These are phyloP conservation scores for Botrytis hyacinthi DNA, from an alignment of 2,329 filamentous ascomycete genomes.

Conservation along the genomic window DNA sequence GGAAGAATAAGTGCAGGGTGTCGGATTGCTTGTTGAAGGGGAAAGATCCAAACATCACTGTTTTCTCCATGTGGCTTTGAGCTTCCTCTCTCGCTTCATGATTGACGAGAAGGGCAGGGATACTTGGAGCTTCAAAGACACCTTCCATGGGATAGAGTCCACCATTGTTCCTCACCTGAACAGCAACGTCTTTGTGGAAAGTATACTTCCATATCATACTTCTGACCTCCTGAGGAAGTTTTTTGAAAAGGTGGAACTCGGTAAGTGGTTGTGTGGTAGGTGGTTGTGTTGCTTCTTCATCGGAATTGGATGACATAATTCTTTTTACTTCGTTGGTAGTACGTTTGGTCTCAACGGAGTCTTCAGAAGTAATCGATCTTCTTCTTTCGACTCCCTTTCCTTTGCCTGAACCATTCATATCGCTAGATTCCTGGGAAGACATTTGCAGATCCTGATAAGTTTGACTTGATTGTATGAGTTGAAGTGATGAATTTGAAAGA, in stretches of 20 bases:
- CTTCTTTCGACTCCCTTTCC: background rate
- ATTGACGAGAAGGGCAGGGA: background rate
- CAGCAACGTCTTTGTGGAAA: background rate
- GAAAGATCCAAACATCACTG: background rate
- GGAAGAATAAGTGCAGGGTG: background rate
- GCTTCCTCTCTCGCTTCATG: background rate
- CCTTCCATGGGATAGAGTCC: background rate
- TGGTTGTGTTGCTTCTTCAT: background rate
- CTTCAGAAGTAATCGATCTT: background rate
- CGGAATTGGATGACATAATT: fast-evolving
- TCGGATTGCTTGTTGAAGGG: background rate
- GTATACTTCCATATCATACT: background rate
- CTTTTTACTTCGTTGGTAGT: background rate
- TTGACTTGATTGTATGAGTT: background rate
- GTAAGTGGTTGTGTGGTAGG: background rate
- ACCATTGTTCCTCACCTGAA: background rate
- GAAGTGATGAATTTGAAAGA: background rate
- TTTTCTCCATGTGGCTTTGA: background rate
- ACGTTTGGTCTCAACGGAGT: background rate
- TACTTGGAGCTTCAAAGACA: background rate
- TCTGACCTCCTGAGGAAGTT: background rate
- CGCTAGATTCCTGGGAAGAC: background rate
- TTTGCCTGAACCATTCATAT: background rate
- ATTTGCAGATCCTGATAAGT: background rate
- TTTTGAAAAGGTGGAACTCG: background rate